phyloP scores from a whole-genome alignment of 495 filamentous ascomycete genomes.

The Neurospora tetraspora region DNA sequence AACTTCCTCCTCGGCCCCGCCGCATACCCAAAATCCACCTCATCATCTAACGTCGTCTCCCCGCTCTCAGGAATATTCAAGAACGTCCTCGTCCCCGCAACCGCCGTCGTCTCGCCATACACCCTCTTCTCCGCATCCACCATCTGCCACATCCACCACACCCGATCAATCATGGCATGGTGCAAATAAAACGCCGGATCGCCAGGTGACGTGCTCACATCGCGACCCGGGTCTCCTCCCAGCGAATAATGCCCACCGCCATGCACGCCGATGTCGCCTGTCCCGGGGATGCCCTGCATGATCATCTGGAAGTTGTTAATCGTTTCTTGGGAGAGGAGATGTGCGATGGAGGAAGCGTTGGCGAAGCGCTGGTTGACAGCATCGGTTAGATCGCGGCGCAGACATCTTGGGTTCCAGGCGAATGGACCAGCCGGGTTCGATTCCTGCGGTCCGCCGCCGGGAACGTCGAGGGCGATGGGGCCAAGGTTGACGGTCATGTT shows the following conservation, averaged over 20 bases:
- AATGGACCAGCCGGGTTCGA: conserved; percentile 10
- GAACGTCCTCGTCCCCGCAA: conserved; percentile 15
- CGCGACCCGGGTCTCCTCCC: conserved; percentile 47
- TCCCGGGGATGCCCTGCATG: conserved; percentile 41
- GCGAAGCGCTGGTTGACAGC: conserved; percentile 36
- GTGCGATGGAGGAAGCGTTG: conserved; percentile 36
- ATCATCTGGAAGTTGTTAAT: conserved; percentile 42
- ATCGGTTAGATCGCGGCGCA: conserved; percentile 52
- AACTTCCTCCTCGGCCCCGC: conserved; percentile 19
- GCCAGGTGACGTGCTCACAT: conserved; percentile 49
- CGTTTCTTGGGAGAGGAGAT: conserved; percentile 23
- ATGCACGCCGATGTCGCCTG: conserved; percentile 47
- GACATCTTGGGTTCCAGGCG: conserved; percentile 48
- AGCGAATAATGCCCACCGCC: conserved; percentile 56
- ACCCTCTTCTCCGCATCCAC: conserved; percentile 22
- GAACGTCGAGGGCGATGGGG: conserved; percentile 25
- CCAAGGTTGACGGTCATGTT: conserved; percentile 45
- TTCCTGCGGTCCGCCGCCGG: neutral
- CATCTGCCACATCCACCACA: conserved; percentile 59
- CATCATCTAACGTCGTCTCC: conserved; percentile 14
- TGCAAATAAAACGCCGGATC: conserved; percentile 63
- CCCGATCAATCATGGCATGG: conserved; percentile 54
- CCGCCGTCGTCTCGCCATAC: conserved; percentile 11
- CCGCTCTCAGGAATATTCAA: conserved; percentile 12
- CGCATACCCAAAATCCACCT: conserved; percentile 22